Percentiles rank a stretch among this genome's conserved stretches.
Evolutionary conservation across 2,329 filamentous ascomycete genomes (phyloP).

Genomic region (Fusarium albosuccineum): DNA sequence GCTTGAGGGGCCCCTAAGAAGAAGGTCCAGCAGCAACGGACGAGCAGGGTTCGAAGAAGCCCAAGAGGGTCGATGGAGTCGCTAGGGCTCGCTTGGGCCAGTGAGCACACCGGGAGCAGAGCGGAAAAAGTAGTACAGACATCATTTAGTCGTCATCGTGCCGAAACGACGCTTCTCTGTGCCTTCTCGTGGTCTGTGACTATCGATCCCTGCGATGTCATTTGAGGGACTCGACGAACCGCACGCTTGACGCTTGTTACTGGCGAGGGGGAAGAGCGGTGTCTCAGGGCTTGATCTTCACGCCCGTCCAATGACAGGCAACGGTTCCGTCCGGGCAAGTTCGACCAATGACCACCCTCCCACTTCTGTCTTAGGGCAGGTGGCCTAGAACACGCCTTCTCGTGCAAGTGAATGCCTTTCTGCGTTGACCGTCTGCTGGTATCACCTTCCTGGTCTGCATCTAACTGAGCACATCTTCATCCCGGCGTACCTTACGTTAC

Average conservation of each 20-base stretch:
- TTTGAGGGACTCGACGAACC: conserved; percentile 5
- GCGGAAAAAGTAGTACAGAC: background rate
- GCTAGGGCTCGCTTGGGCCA: conserved; percentile 4
- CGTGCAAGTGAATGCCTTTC: conserved; percentile 7
- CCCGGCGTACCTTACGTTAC: conserved; percentile 6
- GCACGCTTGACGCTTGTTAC: conserved; percentile 2
- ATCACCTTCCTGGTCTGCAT: background rate
- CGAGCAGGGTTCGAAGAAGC: conserved; percentile 5
- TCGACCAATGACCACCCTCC: conserved; percentile 3
- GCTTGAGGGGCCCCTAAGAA: background rate
- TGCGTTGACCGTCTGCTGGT: background rate
- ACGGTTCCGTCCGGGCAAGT: background rate
- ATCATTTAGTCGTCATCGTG: conserved; percentile 28
- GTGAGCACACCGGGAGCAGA: conserved; percentile 1
- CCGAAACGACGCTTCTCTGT: conserved; percentile 5
- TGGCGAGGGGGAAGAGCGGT: conserved; percentile 17
- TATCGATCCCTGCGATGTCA: background rate
- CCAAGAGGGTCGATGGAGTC: conserved; percentile 5
- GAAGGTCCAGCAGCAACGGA: background rate
- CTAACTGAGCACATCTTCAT: too few relatives aligned
- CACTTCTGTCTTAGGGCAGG: conserved; percentile 3
- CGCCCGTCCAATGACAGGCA: too few relatives aligned
- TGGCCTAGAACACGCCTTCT: conserved; percentile 2
- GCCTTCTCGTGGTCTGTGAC: too few relatives aligned
- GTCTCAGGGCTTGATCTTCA: conserved; percentile 16